These are phyloP conservation scores for Pinus albicaulis DNA, from an alignment of 75 land plant genomes.

Conservation along the genomic window DNA sequence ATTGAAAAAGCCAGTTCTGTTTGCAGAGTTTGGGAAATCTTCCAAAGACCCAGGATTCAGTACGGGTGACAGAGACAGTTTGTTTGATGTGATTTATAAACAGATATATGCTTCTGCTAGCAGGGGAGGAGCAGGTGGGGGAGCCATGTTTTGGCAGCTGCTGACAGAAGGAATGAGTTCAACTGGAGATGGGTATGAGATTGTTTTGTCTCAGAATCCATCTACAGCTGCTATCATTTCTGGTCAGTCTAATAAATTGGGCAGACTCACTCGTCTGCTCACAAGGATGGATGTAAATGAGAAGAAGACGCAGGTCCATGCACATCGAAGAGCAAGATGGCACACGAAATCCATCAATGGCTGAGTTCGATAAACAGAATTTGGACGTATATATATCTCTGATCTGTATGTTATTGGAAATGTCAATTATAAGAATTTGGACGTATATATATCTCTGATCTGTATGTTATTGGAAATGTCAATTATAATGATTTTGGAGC, in stretches of 20 bases:
- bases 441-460: background rate
- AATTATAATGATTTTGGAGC: background rate
- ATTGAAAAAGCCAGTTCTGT: constrained; percentile 64
- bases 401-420: too few relatives aligned
- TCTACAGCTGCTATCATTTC: constrained; percentile 54
- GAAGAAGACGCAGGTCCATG: background rate
- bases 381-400: background rate
- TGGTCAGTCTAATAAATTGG: constrained; percentile 24
- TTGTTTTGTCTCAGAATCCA: constrained; percentile 44
- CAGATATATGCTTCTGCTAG: constrained; percentile 59
- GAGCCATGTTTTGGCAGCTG: constrained; percentile 91
- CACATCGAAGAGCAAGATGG: background rate
- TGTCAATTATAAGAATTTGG: too few relatives aligned
- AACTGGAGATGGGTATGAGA: constrained; percentile 74
- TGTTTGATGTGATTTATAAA: constrained; percentile 53
- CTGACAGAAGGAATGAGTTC: constrained; percentile 54
- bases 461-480: too few relatives aligned
- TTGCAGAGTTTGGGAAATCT: constrained; percentile 85
- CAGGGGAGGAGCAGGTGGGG: constrained; percentile 56
- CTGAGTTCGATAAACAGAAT: background rate
- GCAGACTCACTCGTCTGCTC: background rate
- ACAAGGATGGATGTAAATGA: background rate
- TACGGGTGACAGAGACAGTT: constrained; percentile 33
- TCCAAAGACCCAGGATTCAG: constrained; percentile 48
- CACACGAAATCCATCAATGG: background rate